phyloP scores from a whole-genome alignment of 208 protist genomes.

The Crithidia expoeki region DNA sequence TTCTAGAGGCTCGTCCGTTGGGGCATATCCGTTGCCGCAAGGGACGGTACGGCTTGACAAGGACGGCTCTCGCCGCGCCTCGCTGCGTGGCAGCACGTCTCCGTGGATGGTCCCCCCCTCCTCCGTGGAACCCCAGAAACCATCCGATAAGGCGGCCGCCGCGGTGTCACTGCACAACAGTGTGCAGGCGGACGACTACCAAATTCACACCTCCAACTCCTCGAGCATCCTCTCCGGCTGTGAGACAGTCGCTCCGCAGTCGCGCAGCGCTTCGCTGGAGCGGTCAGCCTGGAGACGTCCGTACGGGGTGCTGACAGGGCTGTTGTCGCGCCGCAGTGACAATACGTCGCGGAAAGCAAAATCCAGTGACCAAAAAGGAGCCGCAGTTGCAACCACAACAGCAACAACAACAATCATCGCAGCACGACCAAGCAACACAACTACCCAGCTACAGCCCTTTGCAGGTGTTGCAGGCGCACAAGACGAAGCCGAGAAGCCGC shows the following conservation, averaged over 20 bases:
- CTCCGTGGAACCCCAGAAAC: neutral
- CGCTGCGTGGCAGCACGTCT: constrained; percentile 6
- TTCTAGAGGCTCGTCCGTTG: neutral
- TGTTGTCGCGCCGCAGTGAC: constrained; percentile 18
- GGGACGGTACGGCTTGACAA: neutral
- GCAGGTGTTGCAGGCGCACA: neutral
- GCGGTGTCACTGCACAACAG: constrained; percentile 3
- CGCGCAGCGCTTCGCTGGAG: neutral
- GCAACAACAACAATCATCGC: neutral
- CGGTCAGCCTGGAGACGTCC: neutral
- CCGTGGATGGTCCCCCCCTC: constrained; percentile 13
- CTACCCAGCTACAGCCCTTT: neutral
- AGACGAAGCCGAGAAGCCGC: neutral
- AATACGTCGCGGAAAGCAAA: constrained; percentile 12
- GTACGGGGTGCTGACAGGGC: constrained; percentile 16
- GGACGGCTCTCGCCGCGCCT: neutral
- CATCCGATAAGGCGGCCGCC: neutral
- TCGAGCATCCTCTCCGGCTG: constrained; percentile 26
- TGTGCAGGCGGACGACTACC: constrained; percentile 17
- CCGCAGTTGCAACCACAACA: neutral
- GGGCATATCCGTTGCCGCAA: neutral
- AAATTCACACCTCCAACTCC: constrained; percentile 2
- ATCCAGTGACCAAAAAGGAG: neutral
- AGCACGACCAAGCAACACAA: neutral
- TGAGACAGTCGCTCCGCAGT: constrained; percentile 21